phyloP scores from a whole-genome alignment of 495 filamentous ascomycete species.

The Podospora pseudopauciseta region DNA sequence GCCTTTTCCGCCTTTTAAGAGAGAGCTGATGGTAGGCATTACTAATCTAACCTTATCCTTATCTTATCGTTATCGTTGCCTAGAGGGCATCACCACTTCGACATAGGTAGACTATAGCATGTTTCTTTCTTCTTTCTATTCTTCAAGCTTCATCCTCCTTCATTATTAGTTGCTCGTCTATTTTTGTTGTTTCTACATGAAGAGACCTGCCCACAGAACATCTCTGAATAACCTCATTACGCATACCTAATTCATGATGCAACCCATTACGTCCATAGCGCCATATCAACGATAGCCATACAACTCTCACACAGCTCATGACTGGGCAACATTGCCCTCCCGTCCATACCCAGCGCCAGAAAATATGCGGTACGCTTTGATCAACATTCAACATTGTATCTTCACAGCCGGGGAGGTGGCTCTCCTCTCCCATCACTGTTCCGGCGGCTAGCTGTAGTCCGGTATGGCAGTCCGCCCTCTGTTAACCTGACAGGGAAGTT shows the following conservation, averaged over 20 bases:
- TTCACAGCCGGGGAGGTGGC: conserved; percentile 5
- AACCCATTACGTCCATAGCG: conserved; percentile 1
- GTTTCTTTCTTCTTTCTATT: neutral
- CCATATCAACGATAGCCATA: neutral
- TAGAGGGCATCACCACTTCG: neutral
- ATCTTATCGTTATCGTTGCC: conserved; percentile 6
- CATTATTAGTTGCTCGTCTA: neutral
- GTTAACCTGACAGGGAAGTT: neutral
- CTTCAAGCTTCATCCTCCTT: neutral
- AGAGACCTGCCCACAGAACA: neutral
- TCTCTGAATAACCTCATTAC: neutral
- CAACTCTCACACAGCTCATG: neutral
- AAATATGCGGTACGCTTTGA: neutral
- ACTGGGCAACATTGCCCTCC: neutral
- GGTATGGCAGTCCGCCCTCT: neutral
- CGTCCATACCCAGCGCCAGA: neutral
- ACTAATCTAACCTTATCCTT: neutral
- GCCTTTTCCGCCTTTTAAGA: neutral
- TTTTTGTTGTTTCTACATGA: neutral
- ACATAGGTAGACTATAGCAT: neutral
- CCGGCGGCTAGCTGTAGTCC: neutral
- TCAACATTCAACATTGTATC: conserved; percentile 8
- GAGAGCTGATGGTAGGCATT: neutral
- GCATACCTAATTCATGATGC: neutral
- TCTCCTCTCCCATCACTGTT: conserved; percentile 23